Evolutionary conservation across 345 rosid genomes (phyloP).

Genomic region (Melaleuca alternifolia): DNA sequence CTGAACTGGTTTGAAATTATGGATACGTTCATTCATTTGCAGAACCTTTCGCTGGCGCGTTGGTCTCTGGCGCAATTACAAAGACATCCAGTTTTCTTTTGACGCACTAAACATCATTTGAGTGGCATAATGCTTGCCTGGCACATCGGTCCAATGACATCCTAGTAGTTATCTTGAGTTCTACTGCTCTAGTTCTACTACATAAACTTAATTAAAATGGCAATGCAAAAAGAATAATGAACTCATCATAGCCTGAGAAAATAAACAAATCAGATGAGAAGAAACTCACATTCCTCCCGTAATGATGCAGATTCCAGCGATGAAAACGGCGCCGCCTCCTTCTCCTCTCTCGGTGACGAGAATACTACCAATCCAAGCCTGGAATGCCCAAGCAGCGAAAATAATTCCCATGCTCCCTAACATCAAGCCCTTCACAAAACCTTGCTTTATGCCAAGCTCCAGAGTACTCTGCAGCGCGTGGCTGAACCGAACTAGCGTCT

Average conservation of each 20-base stretch:
- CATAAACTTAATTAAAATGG: not conserved
- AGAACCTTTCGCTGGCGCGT: not conserved
- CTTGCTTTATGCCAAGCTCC: conserved; percentile 37
- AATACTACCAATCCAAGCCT: conserved; percentile 42
- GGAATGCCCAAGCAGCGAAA: conserved; percentile 39
- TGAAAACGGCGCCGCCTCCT: conserved; percentile 34
- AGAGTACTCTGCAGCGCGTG: conserved; percentile 21
- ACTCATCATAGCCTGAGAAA: not conserved
- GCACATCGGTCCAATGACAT: not conserved
- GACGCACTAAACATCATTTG: not conserved
- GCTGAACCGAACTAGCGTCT: conserved; percentile 22
- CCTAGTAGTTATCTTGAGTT: not conserved
- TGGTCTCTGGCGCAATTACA: not conserved
- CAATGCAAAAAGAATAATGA: not conserved
- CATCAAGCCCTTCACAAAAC: conserved; percentile 40
- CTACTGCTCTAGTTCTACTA: not conserved
- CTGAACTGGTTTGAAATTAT: not conserved
- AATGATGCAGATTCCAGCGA: conserved; percentile 27
- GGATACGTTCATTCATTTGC: not conserved
- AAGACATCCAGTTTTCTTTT: not conserved
- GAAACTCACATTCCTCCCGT: conserved; percentile 43
- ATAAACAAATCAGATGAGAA: conserved; percentile 25
- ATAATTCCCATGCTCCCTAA: conserved; percentile 48
- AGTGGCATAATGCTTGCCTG: not conserved
- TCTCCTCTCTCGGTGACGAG: conserved; percentile 39